phyloP scores from a whole-genome alignment of 1,284 basidiomycete species.

The Chalciporus sp. region DNA sequence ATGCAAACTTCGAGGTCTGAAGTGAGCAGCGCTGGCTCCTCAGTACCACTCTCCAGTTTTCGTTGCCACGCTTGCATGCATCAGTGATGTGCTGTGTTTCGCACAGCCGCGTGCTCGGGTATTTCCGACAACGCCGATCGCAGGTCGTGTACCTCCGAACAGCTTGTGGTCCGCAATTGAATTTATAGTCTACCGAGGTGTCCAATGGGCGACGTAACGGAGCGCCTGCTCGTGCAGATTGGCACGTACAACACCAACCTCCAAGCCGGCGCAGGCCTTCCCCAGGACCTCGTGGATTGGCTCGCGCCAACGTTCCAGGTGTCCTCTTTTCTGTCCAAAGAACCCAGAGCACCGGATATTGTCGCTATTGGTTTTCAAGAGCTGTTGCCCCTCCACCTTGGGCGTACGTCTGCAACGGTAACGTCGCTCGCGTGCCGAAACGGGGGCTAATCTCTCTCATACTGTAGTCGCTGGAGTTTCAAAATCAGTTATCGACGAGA shows the following conservation, averaged over 20 bases:
- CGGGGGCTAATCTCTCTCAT: slow-evolving; percentile 10
- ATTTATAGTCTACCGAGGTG: too few species aligned
- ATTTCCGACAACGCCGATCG: too few species aligned
- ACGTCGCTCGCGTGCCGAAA: slow-evolving; percentile 2
- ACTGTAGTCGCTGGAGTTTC: slow-evolving; percentile 65
- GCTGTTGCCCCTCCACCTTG: slow-evolving; percentile 80
- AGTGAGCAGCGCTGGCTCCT: too few species aligned
- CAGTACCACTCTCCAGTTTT: too few species aligned
- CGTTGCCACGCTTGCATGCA: too few species aligned
- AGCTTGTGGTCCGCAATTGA: too few species aligned
- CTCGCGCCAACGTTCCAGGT: slow-evolving; percentile 76
- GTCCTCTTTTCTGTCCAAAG: slow-evolving; percentile 65
- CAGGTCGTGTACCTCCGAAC: too few species aligned
- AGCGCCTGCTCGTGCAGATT: slow-evolving; percentile 70
- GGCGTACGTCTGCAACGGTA: slow-evolving; percentile 51
- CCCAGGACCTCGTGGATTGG: slow-evolving; percentile 85
- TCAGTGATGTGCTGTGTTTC: too few species aligned
- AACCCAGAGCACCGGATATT: slow-evolving; percentile 72
- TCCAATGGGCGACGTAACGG: slow-evolving; percentile 23
- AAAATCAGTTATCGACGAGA: slow-evolving; percentile 59
- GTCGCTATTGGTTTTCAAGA: slow-evolving; percentile 91
- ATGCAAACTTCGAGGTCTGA: too few species aligned
- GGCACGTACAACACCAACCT: slow-evolving; percentile 87
- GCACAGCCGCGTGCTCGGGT: too few species aligned
- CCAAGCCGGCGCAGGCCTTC: slow-evolving; percentile 68